Evolutionary conservation across 2,329 filamentous ascomycete genomes (phyloP).

Genomic region (Verticillium klebahnii): DNA sequence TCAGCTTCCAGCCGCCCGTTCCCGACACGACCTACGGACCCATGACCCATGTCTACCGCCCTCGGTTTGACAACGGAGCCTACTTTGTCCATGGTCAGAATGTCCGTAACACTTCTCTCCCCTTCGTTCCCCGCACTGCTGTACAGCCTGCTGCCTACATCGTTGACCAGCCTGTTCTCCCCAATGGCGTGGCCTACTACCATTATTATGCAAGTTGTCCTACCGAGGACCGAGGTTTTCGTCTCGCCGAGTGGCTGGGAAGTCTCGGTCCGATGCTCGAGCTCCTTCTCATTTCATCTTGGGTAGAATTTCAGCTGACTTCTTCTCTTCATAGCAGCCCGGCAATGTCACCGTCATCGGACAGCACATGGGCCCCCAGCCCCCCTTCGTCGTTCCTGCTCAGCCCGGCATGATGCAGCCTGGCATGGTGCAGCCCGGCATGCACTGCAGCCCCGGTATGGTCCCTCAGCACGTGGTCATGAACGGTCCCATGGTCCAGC

Average conservation of each 20-base stretch:
- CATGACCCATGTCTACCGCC: slow-evolving; percentile 50
- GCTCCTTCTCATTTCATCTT: background rate
- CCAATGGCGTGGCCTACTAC: slow-evolving; percentile 5
- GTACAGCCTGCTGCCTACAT: background rate
- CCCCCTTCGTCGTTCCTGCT: slow-evolving; percentile 25
- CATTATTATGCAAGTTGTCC: slow-evolving; percentile 35
- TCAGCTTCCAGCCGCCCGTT: slow-evolving; percentile 55
- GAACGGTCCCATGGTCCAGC: slow-evolving; percentile 6
- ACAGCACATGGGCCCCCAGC: slow-evolving; percentile 13
- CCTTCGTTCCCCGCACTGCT: slow-evolving; percentile 18
- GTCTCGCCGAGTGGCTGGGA: slow-evolving; percentile 1
- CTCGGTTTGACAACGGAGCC: slow-evolving; percentile 41
- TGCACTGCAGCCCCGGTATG: slow-evolving; percentile 18
- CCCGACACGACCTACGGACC: slow-evolving; percentile 54
- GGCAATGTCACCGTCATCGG: slow-evolving; percentile 18
- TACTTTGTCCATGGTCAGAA: slow-evolving; percentile 19
- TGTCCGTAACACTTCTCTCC: slow-evolving; percentile 23
- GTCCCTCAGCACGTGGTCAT: slow-evolving; percentile 18
- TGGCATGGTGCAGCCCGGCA: slow-evolving; percentile 17
- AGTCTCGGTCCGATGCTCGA: background rate
- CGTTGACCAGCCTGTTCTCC: slow-evolving; percentile 1
- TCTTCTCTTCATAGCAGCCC: slow-evolving; percentile 19
- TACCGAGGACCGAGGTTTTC: background rate
- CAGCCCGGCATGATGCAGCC: slow-evolving; percentile 24
- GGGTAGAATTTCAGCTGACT: slow-evolving; percentile 9